Percentiles rank a stretch among this genome's conserved stretches.
Evolutionary conservation across 108 stramenopile species (phyloP).

Genomic region (Cyclotella atomus): DNA sequence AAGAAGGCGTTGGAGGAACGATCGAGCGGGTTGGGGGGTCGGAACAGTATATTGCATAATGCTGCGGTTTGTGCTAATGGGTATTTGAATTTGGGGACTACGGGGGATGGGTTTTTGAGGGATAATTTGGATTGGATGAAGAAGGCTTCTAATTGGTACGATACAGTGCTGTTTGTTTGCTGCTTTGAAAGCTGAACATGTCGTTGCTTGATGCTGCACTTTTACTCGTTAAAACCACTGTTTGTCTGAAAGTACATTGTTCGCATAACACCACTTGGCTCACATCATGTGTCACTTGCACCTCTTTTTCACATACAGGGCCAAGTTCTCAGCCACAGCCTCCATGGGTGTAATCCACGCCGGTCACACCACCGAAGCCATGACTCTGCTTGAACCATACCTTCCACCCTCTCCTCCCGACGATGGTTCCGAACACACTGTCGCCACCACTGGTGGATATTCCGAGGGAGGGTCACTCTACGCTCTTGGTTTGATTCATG

Average conservation of each 20-base stretch:
- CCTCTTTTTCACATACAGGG: conserved; percentile 57
- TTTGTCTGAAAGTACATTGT: conserved; percentile 2
- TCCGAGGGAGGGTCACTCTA: conserved; percentile 96
- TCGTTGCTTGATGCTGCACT: not conserved
- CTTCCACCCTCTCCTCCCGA: conserved; percentile 83
- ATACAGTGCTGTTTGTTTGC: conserved; percentile 3
- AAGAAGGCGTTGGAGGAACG: conserved; percentile 88
- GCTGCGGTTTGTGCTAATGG: conserved; percentile 92
- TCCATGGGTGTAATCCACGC: conserved; percentile 97
- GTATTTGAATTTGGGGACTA: conserved; percentile 95
- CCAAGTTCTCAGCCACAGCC: conserved; percentile 98
- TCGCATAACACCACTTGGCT: not conserved
- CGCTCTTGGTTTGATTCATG: conserved; percentile 97
- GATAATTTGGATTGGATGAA: conserved; percentile 99
- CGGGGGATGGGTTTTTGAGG: conserved; percentile 94
- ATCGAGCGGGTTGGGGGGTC: conserved; percentile 46
- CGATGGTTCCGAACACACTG: conserved; percentile 56
- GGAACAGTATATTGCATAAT: conserved; percentile 94
- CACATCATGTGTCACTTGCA: not conserved
- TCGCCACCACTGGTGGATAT: conserved; percentile 84
- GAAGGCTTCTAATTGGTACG: conserved; percentile 98
- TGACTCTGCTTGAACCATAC: conserved; percentile 96
- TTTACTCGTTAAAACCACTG: not conserved
- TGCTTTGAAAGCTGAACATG: no score
- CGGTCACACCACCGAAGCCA: conserved; percentile 95